A percentile compares a stretch with the other conserved stretches of the same genome.
phyloP scores from a whole-genome alignment of 768 basidiomycete species.

The Tephrocybe rancida region DNA sequence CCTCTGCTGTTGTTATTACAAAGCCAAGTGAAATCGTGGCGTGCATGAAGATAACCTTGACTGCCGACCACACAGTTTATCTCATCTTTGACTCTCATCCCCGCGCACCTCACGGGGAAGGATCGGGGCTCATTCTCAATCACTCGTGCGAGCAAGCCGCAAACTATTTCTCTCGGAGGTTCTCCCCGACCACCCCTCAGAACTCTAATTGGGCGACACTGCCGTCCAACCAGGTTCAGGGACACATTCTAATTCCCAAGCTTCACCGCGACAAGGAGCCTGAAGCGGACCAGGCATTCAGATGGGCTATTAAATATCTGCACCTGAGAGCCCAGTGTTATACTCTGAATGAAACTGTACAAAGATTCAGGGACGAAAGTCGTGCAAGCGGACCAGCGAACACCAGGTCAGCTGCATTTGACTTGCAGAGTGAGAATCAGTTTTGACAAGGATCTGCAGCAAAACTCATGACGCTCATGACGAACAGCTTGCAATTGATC shows the following conservation, averaged over 20 bases:
- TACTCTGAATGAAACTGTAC: too few relatives aligned
- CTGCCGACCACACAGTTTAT: not conserved
- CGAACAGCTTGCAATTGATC: too few relatives aligned
- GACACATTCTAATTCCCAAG: not conserved
- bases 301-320: too few relatives aligned
- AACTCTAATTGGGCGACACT: not conserved
- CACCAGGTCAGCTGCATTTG: too few relatives aligned
- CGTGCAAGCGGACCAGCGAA: too few relatives aligned
- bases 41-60: not conserved
- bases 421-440: too few relatives aligned
- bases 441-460: too few relatives aligned
- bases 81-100: not conserved
- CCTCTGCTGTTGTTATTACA: not conserved
- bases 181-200: not conserved
- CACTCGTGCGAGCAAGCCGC: not conserved
- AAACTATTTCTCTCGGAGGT: not conserved
- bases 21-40: not conserved
- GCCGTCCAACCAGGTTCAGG: not conserved
- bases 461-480: too few relatives aligned
- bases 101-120: not conserved
- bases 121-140: not conserved
- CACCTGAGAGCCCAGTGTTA: too few relatives aligned
- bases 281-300: too few relatives aligned
- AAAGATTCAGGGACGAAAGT: too few relatives aligned
- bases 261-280: too few relatives aligned